Evolutionary conservation across 2,329 filamentous ascomycete species (phyloP).

Genomic region (Pezicula carpinea): DNA sequence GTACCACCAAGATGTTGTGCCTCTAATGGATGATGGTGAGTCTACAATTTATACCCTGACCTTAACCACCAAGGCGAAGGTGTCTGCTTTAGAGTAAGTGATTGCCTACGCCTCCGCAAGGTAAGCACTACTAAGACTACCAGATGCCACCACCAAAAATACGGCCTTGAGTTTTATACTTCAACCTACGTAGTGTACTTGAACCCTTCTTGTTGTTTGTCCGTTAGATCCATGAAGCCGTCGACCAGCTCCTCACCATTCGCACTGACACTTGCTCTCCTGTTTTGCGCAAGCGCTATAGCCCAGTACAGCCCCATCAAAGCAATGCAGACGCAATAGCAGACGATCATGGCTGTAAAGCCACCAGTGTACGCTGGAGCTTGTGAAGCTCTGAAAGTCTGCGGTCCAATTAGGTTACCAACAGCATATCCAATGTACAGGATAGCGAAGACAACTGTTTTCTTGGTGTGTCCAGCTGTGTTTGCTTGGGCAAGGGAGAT

Average conservation of each 20-base stretch:
- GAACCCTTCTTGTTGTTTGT: conserved; percentile 9
- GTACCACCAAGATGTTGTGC: no score
- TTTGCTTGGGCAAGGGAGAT: conserved; percentile 37
- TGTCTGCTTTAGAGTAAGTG: no score
- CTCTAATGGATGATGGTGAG: no score
- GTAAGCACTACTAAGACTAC: no score
- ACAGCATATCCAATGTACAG: conserved; percentile 44
- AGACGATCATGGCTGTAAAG: conserved; percentile 45
- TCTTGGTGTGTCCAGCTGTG: conserved; percentile 44
- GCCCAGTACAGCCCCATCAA: conserved; percentile 17
- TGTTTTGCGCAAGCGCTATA: conserved; percentile 25
- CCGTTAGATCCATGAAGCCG: conserved; percentile 7
- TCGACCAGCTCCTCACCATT: conserved; percentile 2
- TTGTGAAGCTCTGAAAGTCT: conserved; percentile 46
- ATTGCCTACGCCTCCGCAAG: no score
- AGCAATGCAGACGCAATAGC: conserved; percentile 27
- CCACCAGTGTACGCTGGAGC: conserved; percentile 45
- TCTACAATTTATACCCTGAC: no score
- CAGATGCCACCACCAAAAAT: no score
- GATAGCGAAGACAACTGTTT: conserved; percentile 41
- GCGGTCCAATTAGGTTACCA: conserved; percentile 51
- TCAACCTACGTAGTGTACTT: conserved; percentile 1
- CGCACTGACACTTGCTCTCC: not conserved
- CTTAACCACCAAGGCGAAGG: no score
- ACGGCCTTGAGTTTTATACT: no score